phyloP scores from a whole-genome alignment of 2,329 filamentous ascomycete species.

The Metarhizium album region DNA sequence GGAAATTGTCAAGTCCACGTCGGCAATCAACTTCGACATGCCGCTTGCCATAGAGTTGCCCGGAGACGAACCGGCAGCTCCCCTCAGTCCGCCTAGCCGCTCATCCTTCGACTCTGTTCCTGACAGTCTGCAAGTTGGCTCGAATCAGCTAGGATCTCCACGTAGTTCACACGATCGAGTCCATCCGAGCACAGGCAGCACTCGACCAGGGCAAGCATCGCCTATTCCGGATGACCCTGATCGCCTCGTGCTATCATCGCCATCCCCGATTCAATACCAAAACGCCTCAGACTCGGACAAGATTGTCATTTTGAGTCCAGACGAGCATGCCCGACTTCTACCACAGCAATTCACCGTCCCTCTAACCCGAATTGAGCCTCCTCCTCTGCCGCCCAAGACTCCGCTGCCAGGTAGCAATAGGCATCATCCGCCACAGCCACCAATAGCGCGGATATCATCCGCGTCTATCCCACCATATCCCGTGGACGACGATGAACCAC shows the following conservation, averaged over 20 bases:
- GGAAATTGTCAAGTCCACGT: slow-evolving; percentile 31
- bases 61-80: slow-evolving; percentile 37
- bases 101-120: slow-evolving; percentile 47
- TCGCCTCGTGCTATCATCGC: slow-evolving; percentile 43
- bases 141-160: slow-evolving; percentile 32
- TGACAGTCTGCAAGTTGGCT: slow-evolving; percentile 34
- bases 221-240: slow-evolving; percentile 35
- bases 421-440: slow-evolving; percentile 19
- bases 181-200: slow-evolving; percentile 21
- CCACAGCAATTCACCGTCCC: slow-evolving; percentile 22
- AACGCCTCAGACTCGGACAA: slow-evolving; percentile 54
- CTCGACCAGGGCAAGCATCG: slow-evolving; percentile 19
- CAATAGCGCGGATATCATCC: slow-evolving; percentile 21
- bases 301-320: slow-evolving; percentile 50
- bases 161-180: slow-evolving; percentile 39
- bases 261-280: slow-evolving; percentile 48
- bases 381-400: slow-evolving; percentile 68
- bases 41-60: slow-evolving; percentile 49
- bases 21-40: slow-evolving; percentile 27
- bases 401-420: slow-evolving; percentile 45
- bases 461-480: slow-evolving; percentile 61
- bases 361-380: slow-evolving; percentile 42
- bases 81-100: slow-evolving; percentile 30
- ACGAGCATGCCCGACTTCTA: slow-evolving; percentile 41
- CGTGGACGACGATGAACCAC: slow-evolving; percentile 63